phyloP scores from a whole-genome alignment of 768 basidiomycete species.

The Lactifluus rugatus region DNA sequence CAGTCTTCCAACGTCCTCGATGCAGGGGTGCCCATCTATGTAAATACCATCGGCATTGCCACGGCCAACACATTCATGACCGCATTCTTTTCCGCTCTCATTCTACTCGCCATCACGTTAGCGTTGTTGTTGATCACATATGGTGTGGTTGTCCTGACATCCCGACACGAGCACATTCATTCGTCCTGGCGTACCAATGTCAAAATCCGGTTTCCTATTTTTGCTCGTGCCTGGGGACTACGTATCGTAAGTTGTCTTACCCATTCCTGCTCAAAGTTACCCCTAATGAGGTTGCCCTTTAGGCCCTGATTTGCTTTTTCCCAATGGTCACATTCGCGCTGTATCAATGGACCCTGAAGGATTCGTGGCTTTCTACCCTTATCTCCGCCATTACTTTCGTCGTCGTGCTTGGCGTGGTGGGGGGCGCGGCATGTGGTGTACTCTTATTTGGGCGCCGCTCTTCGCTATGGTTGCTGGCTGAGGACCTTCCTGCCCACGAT shows the following conservation, averaged over 20 bases:
- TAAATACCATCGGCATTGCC: slow-evolving; percentile 66
- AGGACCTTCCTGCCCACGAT: slow-evolving; percentile 36
- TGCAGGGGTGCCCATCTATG: slow-evolving; percentile 76
- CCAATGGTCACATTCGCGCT: slow-evolving; percentile 73
- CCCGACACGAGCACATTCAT: slow-evolving; percentile 19
- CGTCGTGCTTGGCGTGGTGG: slow-evolving; percentile 38
- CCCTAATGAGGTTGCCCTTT: slow-evolving; percentile 21
- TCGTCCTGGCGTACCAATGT: slow-evolving; percentile 18
- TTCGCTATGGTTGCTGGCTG: slow-evolving; percentile 32
- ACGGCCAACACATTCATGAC: slow-evolving; percentile 89
- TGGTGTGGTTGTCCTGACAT: slow-evolving; percentile 25
- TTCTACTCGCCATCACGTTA: slow-evolving; percentile 51
- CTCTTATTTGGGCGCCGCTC: slow-evolving; percentile 37
- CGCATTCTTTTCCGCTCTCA: slow-evolving; percentile 64
- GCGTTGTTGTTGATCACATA: slow-evolving; percentile 46
- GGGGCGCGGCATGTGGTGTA: slow-evolving; percentile 40
- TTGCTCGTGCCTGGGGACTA: slow-evolving; percentile 50
- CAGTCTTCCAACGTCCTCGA: slow-evolving; percentile 57
- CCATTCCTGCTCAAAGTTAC: neutral
- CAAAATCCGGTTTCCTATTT: slow-evolving; percentile 33
- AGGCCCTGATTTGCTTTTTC: slow-evolving; percentile 50
- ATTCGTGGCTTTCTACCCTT: slow-evolving; percentile 79
- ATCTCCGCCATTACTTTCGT: slow-evolving; percentile 66
- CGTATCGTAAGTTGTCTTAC: slow-evolving; percentile 45
- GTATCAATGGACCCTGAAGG: slow-evolving; percentile 85